Evolutionary conservation across 495 filamentous ascomycete species (phyloP), one percentile per base, ranked within the genome.

Genomic region (Neurospora sp.): DNA sequence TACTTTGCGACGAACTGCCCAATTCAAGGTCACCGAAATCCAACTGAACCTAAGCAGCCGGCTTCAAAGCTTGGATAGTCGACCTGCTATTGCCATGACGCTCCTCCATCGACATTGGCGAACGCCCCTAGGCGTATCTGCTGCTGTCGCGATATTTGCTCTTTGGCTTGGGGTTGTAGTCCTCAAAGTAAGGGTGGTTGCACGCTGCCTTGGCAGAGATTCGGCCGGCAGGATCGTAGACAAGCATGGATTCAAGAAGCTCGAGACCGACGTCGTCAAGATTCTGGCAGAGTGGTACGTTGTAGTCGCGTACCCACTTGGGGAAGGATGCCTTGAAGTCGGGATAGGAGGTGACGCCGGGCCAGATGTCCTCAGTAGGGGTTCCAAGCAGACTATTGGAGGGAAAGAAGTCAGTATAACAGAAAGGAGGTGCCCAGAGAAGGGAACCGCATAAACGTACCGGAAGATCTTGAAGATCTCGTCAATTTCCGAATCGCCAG

Each of bases 391-490:
- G 83, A 72, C 96, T 97, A 78, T 8, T 41, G 11, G 14, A 16
- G 71, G 16, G 71, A 14, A 44, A 46, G 20, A 70, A 4, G 73
- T 76, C 39, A 75, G 70, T 40, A 44, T 4, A 42, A 31, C 14
- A 11, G 18, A 59, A 18, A 18, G 4, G 14, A 38, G 23, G 8
- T 37, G 4, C 6, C 69, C 23, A 12, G 46, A 59, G 74, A 7
- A 71, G 71, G 46, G 70, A 71, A 20, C 35, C 27, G 41, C 35
- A 35, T 73, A 35, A 41, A 82, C 89, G 76, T 84, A 96, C 94
- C 91, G 88, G 90, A 99, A 99, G 77, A 98, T 99, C 84, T 97
- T 98, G 87, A 98, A 98, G 77, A 99, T 98, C 84, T 99, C 96
- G 77, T 99, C 96, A 83, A 99, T 98, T 81, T 99, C 96, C 3